Base-by-base conservation (phyloP, 129 eudicot species). In the Artemisia argyi region DNA sequence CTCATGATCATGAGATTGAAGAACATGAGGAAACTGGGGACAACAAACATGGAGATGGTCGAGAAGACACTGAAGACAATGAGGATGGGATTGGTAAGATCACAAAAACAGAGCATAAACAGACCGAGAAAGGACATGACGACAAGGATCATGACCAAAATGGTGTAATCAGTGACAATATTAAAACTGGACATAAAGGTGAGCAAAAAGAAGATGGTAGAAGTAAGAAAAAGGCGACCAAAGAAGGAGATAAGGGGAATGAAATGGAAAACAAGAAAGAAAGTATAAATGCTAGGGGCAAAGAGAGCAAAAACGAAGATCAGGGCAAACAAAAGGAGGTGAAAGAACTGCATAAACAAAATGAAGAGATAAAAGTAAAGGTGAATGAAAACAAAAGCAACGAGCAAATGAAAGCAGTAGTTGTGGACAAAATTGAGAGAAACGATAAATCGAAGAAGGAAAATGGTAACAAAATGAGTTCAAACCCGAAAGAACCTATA, bases 11-110 rank as follows among this genome's bases (percentile, higher is more conserved):
- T 14, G 84, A 75, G 5, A 52, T 57, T 19, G 57, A 61, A 4
- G 70, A 69, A 16, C 72, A 52, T 14, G 72, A 69, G 30, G 71
- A 70, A 62, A 65, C 19, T 62, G 72, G 52, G 9, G 91, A 81
- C 44, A 82, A 46, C 11, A 80, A 55, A 15, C 73, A 22, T 28
- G 65, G 44, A 3, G 67, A 68, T 22, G 77, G 77, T 49, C 52
- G 52, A 15, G 82, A 75, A 13, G 83, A 72, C 22, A 62, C 55
- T 9, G 46, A 72, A 15, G 68, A 67, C 5, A 65, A 44, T 8
- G 86, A 82, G 12, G 69, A 73, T 64, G 72, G 74, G 35, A 26
- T 3, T 12, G 65, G 8, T 20, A 71, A 58, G 46, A 57, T 10
- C 26, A 57, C 19, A 2, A 53, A 53, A 64, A n/a, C 8, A 13